Conservation (phyloP, 2,329 filamentous ascomycete genomes). For the Westerdykella sp. region DNA sequence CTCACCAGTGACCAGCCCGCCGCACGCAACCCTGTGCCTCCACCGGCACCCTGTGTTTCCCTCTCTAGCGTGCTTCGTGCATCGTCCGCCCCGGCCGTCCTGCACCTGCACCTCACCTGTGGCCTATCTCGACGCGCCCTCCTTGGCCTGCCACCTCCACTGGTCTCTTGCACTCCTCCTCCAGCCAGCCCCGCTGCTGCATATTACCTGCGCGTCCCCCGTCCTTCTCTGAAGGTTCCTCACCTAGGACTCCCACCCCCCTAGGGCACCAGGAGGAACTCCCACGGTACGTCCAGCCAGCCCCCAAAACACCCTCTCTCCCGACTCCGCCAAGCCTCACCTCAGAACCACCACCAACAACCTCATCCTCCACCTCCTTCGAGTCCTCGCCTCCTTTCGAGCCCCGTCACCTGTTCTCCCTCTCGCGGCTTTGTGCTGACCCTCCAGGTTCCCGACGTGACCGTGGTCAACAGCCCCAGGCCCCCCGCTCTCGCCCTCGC, state of each 20-base stretch:
- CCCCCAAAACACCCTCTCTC: slow-evolving; percentile 7
- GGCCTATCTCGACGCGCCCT: too few relatives aligned
- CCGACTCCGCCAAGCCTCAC: slow-evolving; percentile 5
- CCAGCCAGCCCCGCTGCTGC: slow-evolving; percentile 23
- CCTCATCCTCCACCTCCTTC: slow-evolving; percentile 1
- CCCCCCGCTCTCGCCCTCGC: slow-evolving; percentile 4
- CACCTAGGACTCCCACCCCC: slow-evolving; percentile 24
- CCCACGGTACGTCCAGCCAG: slow-evolving; percentile 15
- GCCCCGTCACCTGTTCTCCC: neutral
- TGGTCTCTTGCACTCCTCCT: slow-evolving; percentile 8
- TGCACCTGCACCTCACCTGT: too few relatives aligned
- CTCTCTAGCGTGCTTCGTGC: neutral
- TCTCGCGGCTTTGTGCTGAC: slow-evolving; percentile 15
- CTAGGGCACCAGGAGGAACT: slow-evolving; percentile 22
- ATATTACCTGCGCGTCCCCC: slow-evolving; percentile 19
- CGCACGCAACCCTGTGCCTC: slow-evolving; percentile 1
- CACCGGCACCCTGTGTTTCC: neutral
- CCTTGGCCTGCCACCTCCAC: slow-evolving; percentile 22
- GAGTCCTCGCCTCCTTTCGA: neutral
- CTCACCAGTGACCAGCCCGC: neutral
- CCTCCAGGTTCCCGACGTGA: slow-evolving; percentile 15
- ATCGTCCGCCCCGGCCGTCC: too few relatives aligned
- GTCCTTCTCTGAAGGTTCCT: slow-evolving; percentile 18
- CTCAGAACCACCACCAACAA: slow-evolving; percentile 1
- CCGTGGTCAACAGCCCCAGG: slow-evolving; percentile 16